Evolutionary conservation across 202 grass and related monocot genomes (phyloP).

Genomic region (Zoysia matrella): DNA sequence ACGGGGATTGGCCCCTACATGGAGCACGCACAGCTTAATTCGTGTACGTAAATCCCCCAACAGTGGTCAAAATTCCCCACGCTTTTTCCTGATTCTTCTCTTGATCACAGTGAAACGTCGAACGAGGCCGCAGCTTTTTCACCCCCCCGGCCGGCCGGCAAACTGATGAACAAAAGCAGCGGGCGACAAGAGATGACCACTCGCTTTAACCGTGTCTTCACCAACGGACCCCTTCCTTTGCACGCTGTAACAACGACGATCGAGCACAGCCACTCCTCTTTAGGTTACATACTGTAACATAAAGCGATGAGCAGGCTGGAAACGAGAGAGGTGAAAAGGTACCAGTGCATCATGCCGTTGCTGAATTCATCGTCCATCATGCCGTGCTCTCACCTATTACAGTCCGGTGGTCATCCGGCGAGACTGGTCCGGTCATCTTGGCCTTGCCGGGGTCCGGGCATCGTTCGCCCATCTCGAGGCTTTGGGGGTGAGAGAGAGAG

Average conservation of each 20-base stretch:
- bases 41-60: background rate
- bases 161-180: conserved; percentile 13
- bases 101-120: conserved; percentile 27
- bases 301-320: background rate
- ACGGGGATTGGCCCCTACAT: background rate
- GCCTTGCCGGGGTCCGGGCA: conserved; percentile 29
- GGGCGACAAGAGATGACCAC: conserved; percentile 31
- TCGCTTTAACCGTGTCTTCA: conserved; percentile 30
- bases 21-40: background rate
- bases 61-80: conserved; percentile 39
- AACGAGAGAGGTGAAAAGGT: conserved; percentile 3
- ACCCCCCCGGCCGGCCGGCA: conserved; percentile 11
- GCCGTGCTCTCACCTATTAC: background rate
- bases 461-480: conserved; percentile 12
- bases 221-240: background rate
- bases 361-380: background rate
- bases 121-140: conserved; percentile 26
- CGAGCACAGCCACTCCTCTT: conserved; percentile 11
- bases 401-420: background rate
- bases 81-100: conserved; percentile 25
- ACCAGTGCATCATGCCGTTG: background rate
- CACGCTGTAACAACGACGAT: conserved; percentile 9
- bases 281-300: conserved; percentile 26
- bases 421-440: background rate
- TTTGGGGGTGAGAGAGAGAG: background rate